Evolutionary conservation across 176 grass and related monocot species (phyloP).

Genomic region (Eleusine coracana): DNA sequence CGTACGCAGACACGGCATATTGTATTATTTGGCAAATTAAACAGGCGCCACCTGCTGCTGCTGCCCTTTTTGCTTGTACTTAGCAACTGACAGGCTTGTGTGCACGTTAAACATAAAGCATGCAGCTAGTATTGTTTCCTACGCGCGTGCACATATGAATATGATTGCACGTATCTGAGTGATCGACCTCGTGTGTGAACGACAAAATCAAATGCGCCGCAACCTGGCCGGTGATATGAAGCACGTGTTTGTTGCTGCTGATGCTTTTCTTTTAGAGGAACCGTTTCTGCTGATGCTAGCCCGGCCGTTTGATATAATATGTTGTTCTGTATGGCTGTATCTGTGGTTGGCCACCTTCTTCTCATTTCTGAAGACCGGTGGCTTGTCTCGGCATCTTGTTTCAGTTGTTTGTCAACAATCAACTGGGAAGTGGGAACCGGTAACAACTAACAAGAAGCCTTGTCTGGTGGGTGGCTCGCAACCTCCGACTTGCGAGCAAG

Average conservation of each 20-base stretch:
- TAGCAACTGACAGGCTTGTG: not conserved
- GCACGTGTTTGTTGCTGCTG: not conserved
- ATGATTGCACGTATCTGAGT: not conserved
- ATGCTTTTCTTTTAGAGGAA: too few relatives aligned
- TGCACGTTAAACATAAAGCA: not conserved
- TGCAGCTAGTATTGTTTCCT: not conserved
- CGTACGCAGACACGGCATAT: too few relatives aligned
- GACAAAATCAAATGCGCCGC: not conserved
- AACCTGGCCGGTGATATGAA: not conserved
- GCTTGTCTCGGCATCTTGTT: not conserved
- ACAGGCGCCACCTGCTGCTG: not conserved
- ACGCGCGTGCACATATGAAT: not conserved
- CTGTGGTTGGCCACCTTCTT: not conserved
- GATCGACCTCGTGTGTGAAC: not conserved
- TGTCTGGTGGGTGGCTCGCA: too few relatives aligned
- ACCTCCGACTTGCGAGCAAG: not conserved
- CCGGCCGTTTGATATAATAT: not conserved
- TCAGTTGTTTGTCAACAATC: not conserved
- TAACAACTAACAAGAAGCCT: not conserved
- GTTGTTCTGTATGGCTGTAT: not conserved
- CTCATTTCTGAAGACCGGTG: not conserved
- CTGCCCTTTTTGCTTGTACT: not conserved
- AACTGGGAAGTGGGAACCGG: not conserved
- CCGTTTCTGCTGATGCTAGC: not conserved
- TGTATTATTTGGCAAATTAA: too few relatives aligned